Evolutionary conservation across 1,284 basidiomycete genomes (phyloP), one percentile per base, ranked within the genome.

Genomic region (Ceratobasidium sp.): DNA sequence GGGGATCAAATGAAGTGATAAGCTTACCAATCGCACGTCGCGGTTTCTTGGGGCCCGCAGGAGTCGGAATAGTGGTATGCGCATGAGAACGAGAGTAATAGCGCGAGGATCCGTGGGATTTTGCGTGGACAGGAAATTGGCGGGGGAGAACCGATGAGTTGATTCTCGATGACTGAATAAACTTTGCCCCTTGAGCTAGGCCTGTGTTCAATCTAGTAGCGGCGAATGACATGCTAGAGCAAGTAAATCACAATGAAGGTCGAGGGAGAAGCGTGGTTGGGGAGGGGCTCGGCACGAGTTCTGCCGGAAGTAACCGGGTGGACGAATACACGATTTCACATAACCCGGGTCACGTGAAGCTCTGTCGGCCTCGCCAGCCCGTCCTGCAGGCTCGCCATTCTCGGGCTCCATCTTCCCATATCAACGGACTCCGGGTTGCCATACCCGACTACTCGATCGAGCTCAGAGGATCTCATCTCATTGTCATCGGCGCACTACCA

Each of bases 1-100:
- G 6, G 44, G 40, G 5, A 58, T 60, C 20, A 60, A 60, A 15
- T 56, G 23, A 42, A 40, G 15, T 23, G 33, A 33, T 33, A 33
- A 28, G 64, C 71, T 49, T 28, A 75, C 71, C 60, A 53, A 33
- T 60, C 10, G 23, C 71, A 55, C 71, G 60, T 13, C 71, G 71
- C 4, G 58, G 40, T 28, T 23, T 40, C 46, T 64, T 75, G 5
- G 46, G 39, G n/a, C 26, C 53, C 23, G 15, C 23, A 6, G 28
- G 40, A 49, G 28, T 60, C 51, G 33, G 40, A 13, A 33, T 18
- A 15, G 46, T 58, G 39, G 71, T 26, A 39, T 75, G 71, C n/a
- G 68, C 4, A 28, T 70, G 68, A 55, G 58, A 60, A 33, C 46
- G 58, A 13, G 60, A 15, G 60, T 75, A 60, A 51, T 40, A 28